Evolutionary conservation across 2,329 filamentous ascomycete species (phyloP).

Genomic region (Ophiocordyceps robertsii): DNA sequence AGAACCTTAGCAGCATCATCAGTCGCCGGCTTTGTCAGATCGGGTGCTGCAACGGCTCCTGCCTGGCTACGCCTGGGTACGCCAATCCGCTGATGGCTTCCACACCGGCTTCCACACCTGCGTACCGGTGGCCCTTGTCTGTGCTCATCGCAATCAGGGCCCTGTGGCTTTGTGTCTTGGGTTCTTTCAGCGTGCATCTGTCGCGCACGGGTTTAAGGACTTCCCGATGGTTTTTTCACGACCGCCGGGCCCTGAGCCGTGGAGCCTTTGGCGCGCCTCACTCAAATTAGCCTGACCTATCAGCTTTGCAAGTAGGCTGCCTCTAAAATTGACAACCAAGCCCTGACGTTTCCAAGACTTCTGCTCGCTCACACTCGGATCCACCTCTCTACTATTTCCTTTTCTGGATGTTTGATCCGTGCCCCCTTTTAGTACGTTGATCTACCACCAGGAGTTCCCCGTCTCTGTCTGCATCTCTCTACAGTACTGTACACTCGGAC

Average conservation of each 20-base stretch:
- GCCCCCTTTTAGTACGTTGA: slow-evolving; percentile 15
- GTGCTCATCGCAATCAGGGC: not conserved
- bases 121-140: not conserved
- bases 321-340: not conserved
- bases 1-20: not conserved
- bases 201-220: not conserved
- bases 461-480: slow-evolving; percentile 3
- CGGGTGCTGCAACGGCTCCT: slow-evolving; percentile 4
- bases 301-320: not conserved
- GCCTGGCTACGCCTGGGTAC: not conserved
- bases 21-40: slow-evolving; percentile 5
- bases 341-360: slow-evolving; percentile 1
- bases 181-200: not conserved
- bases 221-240: not conserved
- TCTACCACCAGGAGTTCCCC: slow-evolving; percentile 7
- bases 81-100: not conserved
- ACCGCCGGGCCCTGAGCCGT: not conserved
- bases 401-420: slow-evolving; percentile 23
- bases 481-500: slow-evolving; percentile 2
- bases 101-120: not conserved
- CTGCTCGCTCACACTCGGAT: slow-evolving; percentile 8
- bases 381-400: slow-evolving; percentile 23
- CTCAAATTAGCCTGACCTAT: not conserved
- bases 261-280: slow-evolving; percentile 1
- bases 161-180: not conserved